phyloP scores from a whole-genome alignment of 1,139 yeast genomes.

The Saccharomyces hybrid region DNA sequence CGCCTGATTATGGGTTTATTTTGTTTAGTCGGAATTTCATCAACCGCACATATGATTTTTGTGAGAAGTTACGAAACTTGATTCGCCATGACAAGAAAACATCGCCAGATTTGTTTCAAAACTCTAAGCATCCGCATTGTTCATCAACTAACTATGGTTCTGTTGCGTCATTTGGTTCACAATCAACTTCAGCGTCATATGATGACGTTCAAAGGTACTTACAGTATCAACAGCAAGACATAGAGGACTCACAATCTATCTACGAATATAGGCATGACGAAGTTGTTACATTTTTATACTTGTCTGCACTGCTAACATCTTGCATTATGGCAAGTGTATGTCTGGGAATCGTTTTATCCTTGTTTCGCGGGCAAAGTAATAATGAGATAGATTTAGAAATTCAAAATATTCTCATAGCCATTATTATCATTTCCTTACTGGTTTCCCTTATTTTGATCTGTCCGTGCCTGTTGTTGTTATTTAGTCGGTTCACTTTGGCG shows the following conservation, averaged over 20 bases:
- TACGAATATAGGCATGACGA: constrained; percentile 37
- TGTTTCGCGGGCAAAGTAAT: constrained; percentile 28
- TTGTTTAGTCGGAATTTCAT: constrained; percentile 22
- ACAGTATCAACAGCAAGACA: constrained; percentile 14
- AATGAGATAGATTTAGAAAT: constrained; percentile 24
- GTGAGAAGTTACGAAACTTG: constrained; percentile 13
- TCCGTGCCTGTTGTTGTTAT: constrained; percentile 36
- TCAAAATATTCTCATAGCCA: constrained; percentile 14
- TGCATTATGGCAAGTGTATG: constrained; percentile 42
- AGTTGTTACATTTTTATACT: constrained; percentile 41
- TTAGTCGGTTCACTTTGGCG: constrained; percentile 35
- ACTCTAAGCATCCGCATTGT: background rate
- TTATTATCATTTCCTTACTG: constrained; percentile 28
- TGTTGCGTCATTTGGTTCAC: constrained; percentile 3
- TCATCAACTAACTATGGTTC: constrained; percentile 2
- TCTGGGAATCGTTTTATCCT: constrained; percentile 38
- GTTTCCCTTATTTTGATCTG: constrained; percentile 34
- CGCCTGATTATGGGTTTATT: constrained; percentile 20
- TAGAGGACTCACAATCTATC: constrained; percentile 19
- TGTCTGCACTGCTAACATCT: constrained; percentile 38
- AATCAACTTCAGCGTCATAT: constrained; percentile 10
- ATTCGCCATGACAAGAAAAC: constrained; percentile 6
- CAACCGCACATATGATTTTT: constrained; percentile 15
- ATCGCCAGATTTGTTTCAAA: background rate
- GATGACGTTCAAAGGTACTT: constrained; percentile 20